Evolutionary conservation across 2,329 filamentous ascomycete species (phyloP).

Genomic region (Cryphonectria parasitica): DNA sequence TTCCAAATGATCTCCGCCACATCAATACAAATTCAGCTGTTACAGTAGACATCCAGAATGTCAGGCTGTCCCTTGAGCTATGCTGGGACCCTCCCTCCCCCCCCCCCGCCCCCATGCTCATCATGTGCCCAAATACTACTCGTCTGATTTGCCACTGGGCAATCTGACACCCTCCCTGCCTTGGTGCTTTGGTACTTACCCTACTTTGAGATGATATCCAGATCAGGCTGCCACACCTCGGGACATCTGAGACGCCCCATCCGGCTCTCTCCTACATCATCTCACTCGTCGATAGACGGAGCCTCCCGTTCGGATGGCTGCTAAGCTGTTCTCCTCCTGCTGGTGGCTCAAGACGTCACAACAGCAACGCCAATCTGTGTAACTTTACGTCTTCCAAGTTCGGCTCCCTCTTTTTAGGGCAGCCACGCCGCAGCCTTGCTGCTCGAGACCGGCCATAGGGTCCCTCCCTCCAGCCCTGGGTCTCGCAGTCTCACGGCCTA

Average conservation of each 20-base stretch:
- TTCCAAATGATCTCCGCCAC: neutral
- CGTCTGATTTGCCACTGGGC: slow-evolving; percentile 19
- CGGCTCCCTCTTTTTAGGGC: neutral
- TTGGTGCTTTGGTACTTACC: neutral
- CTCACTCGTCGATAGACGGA: neutral
- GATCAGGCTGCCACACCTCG: slow-evolving; percentile 10
- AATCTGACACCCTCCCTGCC: neutral
- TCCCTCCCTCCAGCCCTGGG: neutral
- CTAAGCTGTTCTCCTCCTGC: neutral
- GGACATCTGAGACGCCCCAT: neutral
- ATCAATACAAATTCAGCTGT: neutral
- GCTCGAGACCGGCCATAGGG: neutral
- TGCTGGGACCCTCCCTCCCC: neutral
- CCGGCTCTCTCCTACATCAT: neutral
- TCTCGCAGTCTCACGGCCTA: neutral
- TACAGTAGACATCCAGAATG: neutral
- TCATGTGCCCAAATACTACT: slow-evolving; percentile 22
- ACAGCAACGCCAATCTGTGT: neutral
- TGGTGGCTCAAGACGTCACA: slow-evolving; percentile 6
- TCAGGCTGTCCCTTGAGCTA: neutral
- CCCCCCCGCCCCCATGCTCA: neutral
- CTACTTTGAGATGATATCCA: neutral
- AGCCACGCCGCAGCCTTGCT: neutral
- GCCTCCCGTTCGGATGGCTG: neutral
- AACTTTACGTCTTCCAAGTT: neutral